These are phyloP conservation scores for Hypoxylon rickii DNA, from an alignment of 495 filamentous ascomycete species.

Conservation along the genomic window DNA sequence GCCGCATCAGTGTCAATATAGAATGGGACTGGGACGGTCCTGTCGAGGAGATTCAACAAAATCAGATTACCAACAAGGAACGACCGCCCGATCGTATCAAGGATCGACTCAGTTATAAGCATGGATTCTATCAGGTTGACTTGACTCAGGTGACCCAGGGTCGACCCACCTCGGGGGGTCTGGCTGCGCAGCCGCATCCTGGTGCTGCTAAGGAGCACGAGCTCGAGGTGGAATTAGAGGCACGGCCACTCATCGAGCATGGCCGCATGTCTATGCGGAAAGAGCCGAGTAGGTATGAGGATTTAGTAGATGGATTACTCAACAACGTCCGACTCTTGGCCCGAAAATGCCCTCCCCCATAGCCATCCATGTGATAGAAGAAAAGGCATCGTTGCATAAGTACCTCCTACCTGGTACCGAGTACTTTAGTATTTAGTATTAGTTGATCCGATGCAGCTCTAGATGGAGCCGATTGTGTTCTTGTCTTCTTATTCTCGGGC, in stretches of 20 bases:
- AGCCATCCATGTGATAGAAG: no score
- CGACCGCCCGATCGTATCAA: slow-evolving; percentile 70
- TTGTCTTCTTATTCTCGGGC: not conserved
- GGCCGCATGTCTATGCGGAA: slow-evolving; percentile 61
- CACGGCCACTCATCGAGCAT: slow-evolving; percentile 68
- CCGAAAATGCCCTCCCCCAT: slow-evolving; percentile 37
- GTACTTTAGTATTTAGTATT: no score
- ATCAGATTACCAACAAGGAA: slow-evolving; percentile 44
- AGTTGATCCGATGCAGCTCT: no score
- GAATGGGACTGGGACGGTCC: slow-evolving; percentile 86
- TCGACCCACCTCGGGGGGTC: slow-evolving; percentile 34
- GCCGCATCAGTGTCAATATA: slow-evolving; percentile 85
- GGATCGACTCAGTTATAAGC: slow-evolving; percentile 86
- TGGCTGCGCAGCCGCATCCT: slow-evolving; percentile 12
- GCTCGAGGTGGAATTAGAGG: slow-evolving; percentile 82
- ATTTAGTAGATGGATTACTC: slow-evolving; percentile 78
- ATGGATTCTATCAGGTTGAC: slow-evolving; percentile 84
- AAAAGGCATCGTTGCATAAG: no score
- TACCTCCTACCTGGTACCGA: no score
- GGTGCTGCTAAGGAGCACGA: slow-evolving; percentile 74
- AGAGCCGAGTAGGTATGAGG: slow-evolving; percentile 69
- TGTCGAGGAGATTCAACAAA: slow-evolving; percentile 55
- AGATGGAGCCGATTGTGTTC: no score
- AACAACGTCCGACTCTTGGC: slow-evolving; percentile 79
- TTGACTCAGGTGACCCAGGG: slow-evolving; percentile 76